phyloP scores from a whole-genome alignment of 805 yeast genomes.

The Lipomyces sp. region DNA sequence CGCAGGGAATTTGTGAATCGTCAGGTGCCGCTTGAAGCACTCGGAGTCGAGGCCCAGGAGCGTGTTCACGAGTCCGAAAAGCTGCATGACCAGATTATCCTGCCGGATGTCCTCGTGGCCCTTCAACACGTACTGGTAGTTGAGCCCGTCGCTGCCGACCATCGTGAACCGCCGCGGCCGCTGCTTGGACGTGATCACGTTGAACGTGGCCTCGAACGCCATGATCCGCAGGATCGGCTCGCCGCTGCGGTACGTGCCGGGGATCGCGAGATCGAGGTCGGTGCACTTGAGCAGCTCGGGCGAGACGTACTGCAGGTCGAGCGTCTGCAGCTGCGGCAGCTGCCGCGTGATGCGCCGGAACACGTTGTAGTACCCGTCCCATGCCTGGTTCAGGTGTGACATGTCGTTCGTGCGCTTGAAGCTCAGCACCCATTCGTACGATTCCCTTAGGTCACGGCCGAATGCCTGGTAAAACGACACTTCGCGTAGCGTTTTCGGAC shows the following conservation, averaged over 20 bases:
- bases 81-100: conserved; percentile 95
- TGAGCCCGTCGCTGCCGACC: conserved; percentile 88
- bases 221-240: conserved; percentile 70
- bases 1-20: conserved; percentile 87
- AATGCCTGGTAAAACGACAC: conserved; percentile 88
- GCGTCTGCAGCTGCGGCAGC: conserved; percentile 76
- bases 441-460: conserved; percentile 89
- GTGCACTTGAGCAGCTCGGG: conserved; percentile 78
- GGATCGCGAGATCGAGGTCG: conserved; percentile 83
- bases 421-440: conserved; percentile 87
- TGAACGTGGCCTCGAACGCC: conserved; percentile 74
- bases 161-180: conserved; percentile 83
- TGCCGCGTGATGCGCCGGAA: conserved; percentile 88
- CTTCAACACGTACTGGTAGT: conserved; percentile 75
- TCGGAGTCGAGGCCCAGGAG: conserved; percentile 86
- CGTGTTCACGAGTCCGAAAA: conserved; percentile 92
- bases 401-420: conserved; percentile 81
- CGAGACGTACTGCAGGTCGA: conserved; percentile 90
- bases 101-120: conserved; percentile 99
- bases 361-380: conserved; percentile 94
- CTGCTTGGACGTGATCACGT: conserved; percentile 91
- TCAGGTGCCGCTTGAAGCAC: conserved; percentile 92
- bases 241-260: conserved; percentile 89
- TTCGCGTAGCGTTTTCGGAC: conserved; percentile 91
- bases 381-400: conserved; percentile 89